phyloP scores from a whole-genome alignment of 345 rosid genomes.

The Sisymbrium altissimum region DNA sequence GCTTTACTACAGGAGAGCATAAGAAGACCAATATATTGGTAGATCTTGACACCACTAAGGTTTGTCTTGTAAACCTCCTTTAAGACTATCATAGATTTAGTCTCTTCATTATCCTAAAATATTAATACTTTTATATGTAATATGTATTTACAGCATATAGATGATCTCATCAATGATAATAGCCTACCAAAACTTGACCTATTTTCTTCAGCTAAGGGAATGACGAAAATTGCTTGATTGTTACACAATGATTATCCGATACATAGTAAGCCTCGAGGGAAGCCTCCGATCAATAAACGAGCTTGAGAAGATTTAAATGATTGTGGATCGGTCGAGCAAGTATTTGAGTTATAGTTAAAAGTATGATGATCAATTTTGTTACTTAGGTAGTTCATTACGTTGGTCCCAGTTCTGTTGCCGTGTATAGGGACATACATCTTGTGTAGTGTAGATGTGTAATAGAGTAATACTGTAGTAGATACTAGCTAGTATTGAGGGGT shows the following conservation, averaged over 20 bases:
- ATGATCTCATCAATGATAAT: not conserved
- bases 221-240: not conserved
- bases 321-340: not conserved
- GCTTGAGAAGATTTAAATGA: not conserved
- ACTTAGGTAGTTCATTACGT: not conserved
- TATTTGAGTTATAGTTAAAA: not conserved
- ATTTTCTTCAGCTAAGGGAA: not conserved
- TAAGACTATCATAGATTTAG: not conserved
- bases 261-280: not conserved
- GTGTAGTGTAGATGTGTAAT: slow-evolving; percentile 10
- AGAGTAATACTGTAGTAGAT: not conserved
- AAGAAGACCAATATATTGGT: not conserved
- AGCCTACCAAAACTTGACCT: not conserved
- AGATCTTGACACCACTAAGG: slow-evolving; percentile 24
- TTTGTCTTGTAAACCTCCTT: slow-evolving; percentile 21
- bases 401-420: slow-evolving; percentile 10
- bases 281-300: not conserved
- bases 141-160: not conserved
- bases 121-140: not conserved
- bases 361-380: not conserved
- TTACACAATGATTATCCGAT: slow-evolving; percentile 10
- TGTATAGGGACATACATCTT: not conserved
- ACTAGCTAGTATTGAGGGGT: not conserved
- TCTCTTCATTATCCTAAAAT: not conserved
- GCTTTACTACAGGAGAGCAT: slow-evolving; percentile 14